Conservation (phyloP, 2,329 filamentous ascomycete genomes). For the Falciphora oryzae region DNA sequence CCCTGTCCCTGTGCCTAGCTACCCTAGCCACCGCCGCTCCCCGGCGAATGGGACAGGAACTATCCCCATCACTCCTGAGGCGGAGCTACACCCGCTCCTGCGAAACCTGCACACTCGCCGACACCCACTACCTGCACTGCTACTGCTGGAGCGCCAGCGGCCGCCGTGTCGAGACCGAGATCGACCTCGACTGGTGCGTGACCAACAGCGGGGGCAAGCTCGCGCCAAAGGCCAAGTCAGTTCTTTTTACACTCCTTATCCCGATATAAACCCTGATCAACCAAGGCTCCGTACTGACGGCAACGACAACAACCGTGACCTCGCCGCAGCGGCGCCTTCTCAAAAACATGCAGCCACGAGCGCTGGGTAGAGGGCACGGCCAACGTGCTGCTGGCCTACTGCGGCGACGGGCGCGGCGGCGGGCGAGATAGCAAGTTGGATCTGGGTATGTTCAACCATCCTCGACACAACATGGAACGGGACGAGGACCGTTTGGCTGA, state of each 20-base stretch:
- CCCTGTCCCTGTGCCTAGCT: not conserved
- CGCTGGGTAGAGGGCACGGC: slow-evolving; percentile 5
- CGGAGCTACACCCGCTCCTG: slow-evolving; percentile 8
- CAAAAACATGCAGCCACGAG: slow-evolving; percentile 3
- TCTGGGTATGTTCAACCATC: slow-evolving; percentile 2
- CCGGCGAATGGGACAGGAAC: not conserved
- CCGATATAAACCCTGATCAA: too few relatives aligned
- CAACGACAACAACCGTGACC: too few relatives aligned
- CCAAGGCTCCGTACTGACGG: too few relatives aligned
- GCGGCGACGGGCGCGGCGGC: slow-evolving; percentile 1
- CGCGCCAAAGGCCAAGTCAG: slow-evolving; percentile 6
- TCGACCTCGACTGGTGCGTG: slow-evolving; percentile 10
- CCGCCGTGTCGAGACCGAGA: slow-evolving; percentile 4
- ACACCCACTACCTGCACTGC: slow-evolving; percentile 6
- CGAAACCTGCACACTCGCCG: not conserved
- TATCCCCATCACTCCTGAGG: not conserved
- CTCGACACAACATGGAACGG: too few relatives aligned
- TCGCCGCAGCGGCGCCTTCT: slow-evolving; percentile 4
- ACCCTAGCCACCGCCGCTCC: not conserved
- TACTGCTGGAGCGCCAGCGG: slow-evolving; percentile 5
- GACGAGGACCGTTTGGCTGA: not conserved
- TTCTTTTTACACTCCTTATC: not conserved
- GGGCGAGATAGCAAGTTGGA: slow-evolving; percentile 2
- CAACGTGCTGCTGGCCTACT: not conserved
- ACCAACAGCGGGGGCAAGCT: slow-evolving; percentile 7